phyloP scores from a whole-genome alignment of 257 asterid species.

The Solanum etuberosum region DNA sequence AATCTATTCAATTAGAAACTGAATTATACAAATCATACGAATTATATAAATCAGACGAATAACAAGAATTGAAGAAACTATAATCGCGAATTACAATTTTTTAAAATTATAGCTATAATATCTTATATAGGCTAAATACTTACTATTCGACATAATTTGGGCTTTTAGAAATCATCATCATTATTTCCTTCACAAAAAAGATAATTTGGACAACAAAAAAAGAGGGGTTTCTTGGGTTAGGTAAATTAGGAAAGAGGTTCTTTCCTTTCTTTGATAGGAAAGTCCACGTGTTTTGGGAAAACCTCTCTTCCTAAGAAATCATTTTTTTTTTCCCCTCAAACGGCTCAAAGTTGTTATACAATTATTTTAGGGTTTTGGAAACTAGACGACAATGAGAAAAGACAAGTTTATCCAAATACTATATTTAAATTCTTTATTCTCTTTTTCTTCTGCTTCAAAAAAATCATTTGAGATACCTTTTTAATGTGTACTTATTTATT shows the following conservation, averaged over 20 bases:
- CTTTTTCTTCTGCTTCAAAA: background rate
- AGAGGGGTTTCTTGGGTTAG: background rate
- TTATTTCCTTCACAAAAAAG: background rate
- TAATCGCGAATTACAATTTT: too few species aligned
- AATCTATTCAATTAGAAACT: too few species aligned
- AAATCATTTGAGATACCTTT: background rate
- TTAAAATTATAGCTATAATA: too few species aligned
- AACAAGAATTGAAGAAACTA: too few species aligned
- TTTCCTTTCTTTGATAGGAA: background rate
- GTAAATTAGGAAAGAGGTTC: background rate
- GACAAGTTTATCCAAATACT: background rate
- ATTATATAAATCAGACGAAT: too few species aligned
- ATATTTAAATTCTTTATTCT: background rate
- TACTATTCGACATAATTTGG: background rate
- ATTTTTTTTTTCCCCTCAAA: background rate
- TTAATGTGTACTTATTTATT: background rate
- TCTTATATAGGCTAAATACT: too few species aligned
- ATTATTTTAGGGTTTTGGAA: background rate
- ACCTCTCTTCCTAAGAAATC: conserved; percentile 27
- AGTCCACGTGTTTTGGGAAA: conserved; percentile 6
- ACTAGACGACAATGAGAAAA: background rate
- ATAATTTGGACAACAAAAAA: background rate
- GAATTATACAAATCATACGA: too few species aligned
- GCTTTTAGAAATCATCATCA: background rate
- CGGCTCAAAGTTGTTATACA: background rate